Evolutionary conservation across 2,329 filamentous ascomycete species (phyloP).

Genomic region (Magnaporthales sp.): DNA sequence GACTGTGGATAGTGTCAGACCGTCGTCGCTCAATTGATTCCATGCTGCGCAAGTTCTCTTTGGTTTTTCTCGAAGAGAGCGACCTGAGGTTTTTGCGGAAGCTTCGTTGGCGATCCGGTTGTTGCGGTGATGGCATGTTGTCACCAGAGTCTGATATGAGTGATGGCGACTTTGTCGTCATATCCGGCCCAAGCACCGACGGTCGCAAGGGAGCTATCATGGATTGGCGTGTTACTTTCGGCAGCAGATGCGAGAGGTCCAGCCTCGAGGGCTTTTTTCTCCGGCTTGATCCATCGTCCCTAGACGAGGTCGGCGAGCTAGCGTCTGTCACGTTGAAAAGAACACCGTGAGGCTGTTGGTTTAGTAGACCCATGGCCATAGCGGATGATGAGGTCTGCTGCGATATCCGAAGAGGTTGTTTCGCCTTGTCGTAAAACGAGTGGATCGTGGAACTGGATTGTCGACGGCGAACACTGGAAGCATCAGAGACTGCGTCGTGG

Average conservation of each 20-base stretch:
- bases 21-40: constrained; percentile 5
- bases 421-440: constrained; percentile 48
- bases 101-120: not conserved
- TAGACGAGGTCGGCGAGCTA: constrained; percentile 14
- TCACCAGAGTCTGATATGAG: constrained; percentile 27
- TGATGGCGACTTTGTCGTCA: constrained; percentile 32
- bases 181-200: constrained; percentile 25
- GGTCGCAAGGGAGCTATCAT: not conserved
- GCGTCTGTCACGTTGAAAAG: constrained; percentile 35
- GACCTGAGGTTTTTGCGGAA: not conserved
- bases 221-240: constrained; percentile 15
- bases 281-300: constrained; percentile 13
- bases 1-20: constrained; percentile 30
- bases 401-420: constrained; percentile 46
- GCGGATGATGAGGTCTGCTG: constrained; percentile 50
- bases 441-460: constrained; percentile 46
- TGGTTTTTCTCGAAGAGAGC: constrained; percentile 24
- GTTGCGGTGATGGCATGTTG: constrained; percentile 10
- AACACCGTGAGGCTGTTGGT: constrained; percentile 24
- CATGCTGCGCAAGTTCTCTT: constrained; percentile 23
- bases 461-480: constrained; percentile 36
- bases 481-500: constrained; percentile 26
- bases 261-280: constrained; percentile 41
- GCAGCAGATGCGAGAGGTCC: constrained; percentile 36
- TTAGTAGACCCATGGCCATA: constrained; percentile 46